These are phyloP conservation scores for Diaporthe sp. DNA, from an alignment of 2,329 filamentous ascomycete species.

Conservation along the genomic window DNA sequence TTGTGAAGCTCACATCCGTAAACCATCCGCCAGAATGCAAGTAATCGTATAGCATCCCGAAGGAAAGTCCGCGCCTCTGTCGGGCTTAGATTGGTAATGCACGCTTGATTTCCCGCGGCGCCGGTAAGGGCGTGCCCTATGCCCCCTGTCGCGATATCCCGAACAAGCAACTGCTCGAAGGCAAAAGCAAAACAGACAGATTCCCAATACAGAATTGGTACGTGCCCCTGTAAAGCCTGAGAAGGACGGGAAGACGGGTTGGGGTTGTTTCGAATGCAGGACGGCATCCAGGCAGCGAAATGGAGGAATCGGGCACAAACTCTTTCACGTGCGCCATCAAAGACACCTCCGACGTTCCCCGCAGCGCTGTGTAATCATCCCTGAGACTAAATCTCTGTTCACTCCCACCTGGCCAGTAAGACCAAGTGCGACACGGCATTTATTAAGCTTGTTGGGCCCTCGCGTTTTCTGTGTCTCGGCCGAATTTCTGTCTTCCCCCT, in stretches of 20 bases:
- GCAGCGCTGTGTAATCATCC: constrained; percentile 14
- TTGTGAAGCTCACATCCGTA: neutral
- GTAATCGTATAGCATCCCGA: neutral
- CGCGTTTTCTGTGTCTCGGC: constrained; percentile 15
- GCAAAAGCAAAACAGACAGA: neutral
- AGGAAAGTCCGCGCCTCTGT: neutral
- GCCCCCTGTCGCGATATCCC: neutral
- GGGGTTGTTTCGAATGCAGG: neutral
- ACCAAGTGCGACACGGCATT: constrained; percentile 19
- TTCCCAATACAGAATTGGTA: neutral
- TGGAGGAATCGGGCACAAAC: neutral
- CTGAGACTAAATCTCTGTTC: neutral
- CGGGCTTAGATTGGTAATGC: constrained; percentile 5
- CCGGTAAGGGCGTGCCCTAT: neutral
- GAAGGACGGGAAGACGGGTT: neutral
- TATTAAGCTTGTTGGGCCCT: constrained; percentile 20
- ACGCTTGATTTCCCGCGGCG: neutral
- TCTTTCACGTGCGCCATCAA: constrained; percentile 18
- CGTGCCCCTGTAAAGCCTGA: too few species aligned
- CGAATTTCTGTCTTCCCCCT: neutral
- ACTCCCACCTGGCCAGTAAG: constrained; percentile 3
- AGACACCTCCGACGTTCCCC: constrained; percentile 17
- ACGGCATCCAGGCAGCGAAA: neutral
- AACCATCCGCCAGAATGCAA: neutral
- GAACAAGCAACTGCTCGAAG: neutral